Conservation (phyloP, 2,329 filamentous ascomycete genomes). For the Fusarium piperis region DNA sequence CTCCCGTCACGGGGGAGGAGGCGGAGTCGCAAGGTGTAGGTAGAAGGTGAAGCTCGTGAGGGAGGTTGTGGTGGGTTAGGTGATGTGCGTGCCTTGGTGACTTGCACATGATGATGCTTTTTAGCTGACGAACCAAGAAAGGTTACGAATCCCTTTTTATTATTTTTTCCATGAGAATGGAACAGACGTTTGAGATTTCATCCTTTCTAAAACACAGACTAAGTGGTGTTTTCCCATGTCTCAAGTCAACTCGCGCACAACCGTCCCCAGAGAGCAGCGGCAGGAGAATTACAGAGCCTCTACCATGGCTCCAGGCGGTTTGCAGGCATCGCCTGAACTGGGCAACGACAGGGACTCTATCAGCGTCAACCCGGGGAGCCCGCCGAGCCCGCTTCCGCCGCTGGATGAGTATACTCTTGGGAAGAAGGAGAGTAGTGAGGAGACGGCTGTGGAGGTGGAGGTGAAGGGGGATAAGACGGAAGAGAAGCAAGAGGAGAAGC, state of each 20-base stretch:
- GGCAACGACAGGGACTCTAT: conserved; percentile 40
- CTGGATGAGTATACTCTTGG: conserved; percentile 29
- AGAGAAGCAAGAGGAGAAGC: conserved; percentile 1
- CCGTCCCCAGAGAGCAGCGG: conserved; percentile 12
- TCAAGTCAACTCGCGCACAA: conserved; percentile 21
- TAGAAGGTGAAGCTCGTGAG: conserved; percentile 24
- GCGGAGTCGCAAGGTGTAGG: conserved; percentile 17
- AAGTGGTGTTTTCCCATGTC: conserved; percentile 17
- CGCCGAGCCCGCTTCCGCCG: conserved; percentile 33
- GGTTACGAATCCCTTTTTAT: not conserved
- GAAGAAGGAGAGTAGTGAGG: conserved; percentile 1
- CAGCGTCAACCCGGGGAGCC: conserved; percentile 42
- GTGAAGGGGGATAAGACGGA: conserved; percentile 4
- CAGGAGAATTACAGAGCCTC: conserved; percentile 18
- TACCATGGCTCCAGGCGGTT: conserved; percentile 32
- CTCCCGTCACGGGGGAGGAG: conserved; percentile 23
- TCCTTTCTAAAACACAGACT: not conserved
- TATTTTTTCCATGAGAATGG: not conserved
- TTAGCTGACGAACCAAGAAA: not conserved
- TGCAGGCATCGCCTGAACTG: conserved; percentile 14
- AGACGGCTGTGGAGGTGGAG: not conserved
- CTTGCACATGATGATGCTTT: not conserved
- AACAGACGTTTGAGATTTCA: not conserved
- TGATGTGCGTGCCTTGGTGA: not conserved
- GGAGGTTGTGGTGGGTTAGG: not conserved